A percentile compares a stretch with the other conserved stretches of the same genome.
Conservation (phyloP, 495 filamentous ascomycete genomes). For the Lindgomyces ingoldianus region DNA sequence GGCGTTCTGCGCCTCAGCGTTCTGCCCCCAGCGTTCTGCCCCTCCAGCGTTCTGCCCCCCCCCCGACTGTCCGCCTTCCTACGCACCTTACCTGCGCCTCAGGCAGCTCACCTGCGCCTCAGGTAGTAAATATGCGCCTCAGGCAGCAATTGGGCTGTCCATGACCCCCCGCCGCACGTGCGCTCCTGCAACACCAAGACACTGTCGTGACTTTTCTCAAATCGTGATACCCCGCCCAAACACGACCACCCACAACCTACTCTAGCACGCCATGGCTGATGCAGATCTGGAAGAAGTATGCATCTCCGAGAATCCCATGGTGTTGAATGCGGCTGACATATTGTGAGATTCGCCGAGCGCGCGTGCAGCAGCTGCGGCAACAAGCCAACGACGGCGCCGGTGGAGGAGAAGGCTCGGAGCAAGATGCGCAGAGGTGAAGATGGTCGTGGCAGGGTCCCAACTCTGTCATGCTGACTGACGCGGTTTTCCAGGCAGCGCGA, state of each 20-base stretch:
- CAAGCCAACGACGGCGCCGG: slow-evolving; percentile 51
- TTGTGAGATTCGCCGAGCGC: slow-evolving; percentile 90
- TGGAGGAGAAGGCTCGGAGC: slow-evolving; percentile 54
- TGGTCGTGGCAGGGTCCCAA: no score
- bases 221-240: slow-evolving; percentile 22
- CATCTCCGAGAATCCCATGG: no score
- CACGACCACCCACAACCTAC: slow-evolving; percentile 10
- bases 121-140: no score
- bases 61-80: no score
- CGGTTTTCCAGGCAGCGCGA: slow-evolving; percentile 65
- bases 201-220: slow-evolving; percentile 8
- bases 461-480: no score
- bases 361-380: slow-evolving; percentile 85
- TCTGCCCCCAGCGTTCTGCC: no score
- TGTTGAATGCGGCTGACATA: no score
- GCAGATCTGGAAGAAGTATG: slow-evolving; percentile 37
- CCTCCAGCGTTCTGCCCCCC: no score
- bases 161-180: neutral
- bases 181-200: neutral
- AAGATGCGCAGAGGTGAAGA: slow-evolving; percentile 65
- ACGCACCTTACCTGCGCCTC: no score
- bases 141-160: no score
- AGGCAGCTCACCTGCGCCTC: no score
- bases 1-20: no score
- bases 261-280: slow-evolving; percentile 32